Percentiles rank a stretch among this genome's conserved stretches.
These are phyloP conservation scores for Porphyrellus cyaneotinctus DNA, from an alignment of 768 basidiomycete species.

Conservation along the genomic window DNA sequence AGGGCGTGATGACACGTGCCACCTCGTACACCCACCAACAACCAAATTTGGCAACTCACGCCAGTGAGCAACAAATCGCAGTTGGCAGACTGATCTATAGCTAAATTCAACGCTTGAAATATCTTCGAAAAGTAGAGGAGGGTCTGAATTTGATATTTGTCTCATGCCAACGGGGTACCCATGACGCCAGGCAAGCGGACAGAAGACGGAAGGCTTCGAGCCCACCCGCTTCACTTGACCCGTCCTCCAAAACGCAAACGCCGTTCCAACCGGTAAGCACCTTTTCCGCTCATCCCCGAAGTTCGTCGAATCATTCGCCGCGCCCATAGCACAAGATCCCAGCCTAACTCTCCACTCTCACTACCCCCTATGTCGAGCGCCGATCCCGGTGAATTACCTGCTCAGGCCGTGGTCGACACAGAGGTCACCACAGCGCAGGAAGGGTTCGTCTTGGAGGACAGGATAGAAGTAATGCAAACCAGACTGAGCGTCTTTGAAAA, in stretches of 20 bases:
- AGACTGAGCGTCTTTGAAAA: background rate
- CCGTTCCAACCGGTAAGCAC: background rate
- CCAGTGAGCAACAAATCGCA: slow-evolving; percentile 1
- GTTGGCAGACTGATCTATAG: too few species aligned
- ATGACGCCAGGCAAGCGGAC: slow-evolving; percentile 2
- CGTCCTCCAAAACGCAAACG: slow-evolving; percentile 5
- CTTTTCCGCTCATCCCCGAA: too few species aligned
- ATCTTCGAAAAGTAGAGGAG: too few species aligned
- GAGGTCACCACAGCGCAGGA: background rate
- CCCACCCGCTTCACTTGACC: slow-evolving; percentile 14
- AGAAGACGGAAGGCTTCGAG: slow-evolving; percentile 4
- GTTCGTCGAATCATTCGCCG: background rate
- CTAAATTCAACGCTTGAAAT: too few species aligned
- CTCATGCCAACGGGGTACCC: background rate
- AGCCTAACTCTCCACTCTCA: slow-evolving; percentile 13
- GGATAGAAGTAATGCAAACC: background rate
- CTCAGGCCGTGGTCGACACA: background rate
- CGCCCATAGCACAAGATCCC: background rate
- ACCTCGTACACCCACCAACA: background rate
- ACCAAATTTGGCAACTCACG: slow-evolving; percentile 6
- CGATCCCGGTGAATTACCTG: background rate
- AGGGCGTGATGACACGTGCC: slow-evolving; percentile 5
- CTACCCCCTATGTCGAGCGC: slow-evolving; percentile 8
- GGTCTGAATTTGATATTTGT: too few species aligned
- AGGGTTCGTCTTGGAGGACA: slow-evolving; percentile 1